Evolutionary conservation across 2,329 filamentous ascomycete genomes (phyloP).

Genomic region (Ophiocordyceps robertsii): DNA sequence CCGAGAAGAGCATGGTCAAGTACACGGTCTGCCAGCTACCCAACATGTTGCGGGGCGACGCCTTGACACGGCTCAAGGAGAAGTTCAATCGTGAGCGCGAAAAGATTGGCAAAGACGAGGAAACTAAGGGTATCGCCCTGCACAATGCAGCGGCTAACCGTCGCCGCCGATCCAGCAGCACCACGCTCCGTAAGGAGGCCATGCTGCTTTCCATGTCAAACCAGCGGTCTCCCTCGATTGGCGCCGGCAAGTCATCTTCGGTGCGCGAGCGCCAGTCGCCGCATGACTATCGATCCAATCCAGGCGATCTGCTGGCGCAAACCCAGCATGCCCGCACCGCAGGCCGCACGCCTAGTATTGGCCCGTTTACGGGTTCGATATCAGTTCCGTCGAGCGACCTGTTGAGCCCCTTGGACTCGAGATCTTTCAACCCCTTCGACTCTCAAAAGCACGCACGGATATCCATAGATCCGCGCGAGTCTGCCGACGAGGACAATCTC

Average conservation of each 20-base stretch:
- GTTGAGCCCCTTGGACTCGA: constrained; percentile 33
- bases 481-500: constrained; percentile 73
- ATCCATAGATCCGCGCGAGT: constrained; percentile 58
- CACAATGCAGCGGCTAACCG: constrained; percentile 63
- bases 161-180: constrained; percentile 59
- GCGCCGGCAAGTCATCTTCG: constrained; percentile 24
- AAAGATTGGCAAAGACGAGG: constrained; percentile 65
- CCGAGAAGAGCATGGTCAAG: constrained; percentile 85
- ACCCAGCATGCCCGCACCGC: constrained; percentile 54
- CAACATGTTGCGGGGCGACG: constrained; percentile 74
- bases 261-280: constrained; percentile 26
- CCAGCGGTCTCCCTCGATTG: constrained; percentile 28
- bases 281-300: constrained; percentile 38
- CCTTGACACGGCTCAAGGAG: constrained; percentile 74
- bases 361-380: constrained; percentile 4
- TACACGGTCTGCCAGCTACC: constrained; percentile 87
- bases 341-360: constrained; percentile 25
- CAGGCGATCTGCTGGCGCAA: constrained; percentile 71
- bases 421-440: constrained; percentile 43
- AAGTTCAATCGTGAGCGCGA: constrained; percentile 84
- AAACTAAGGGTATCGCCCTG: constrained; percentile 78
- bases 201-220: constrained; percentile 53
- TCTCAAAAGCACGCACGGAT: constrained; percentile 34
- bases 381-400: constrained; percentile 18
- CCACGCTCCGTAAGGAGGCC: constrained; percentile 66